Conservation (phyloP, 768 basidiomycete genomes). For the Mrakia gelida region DNA sequence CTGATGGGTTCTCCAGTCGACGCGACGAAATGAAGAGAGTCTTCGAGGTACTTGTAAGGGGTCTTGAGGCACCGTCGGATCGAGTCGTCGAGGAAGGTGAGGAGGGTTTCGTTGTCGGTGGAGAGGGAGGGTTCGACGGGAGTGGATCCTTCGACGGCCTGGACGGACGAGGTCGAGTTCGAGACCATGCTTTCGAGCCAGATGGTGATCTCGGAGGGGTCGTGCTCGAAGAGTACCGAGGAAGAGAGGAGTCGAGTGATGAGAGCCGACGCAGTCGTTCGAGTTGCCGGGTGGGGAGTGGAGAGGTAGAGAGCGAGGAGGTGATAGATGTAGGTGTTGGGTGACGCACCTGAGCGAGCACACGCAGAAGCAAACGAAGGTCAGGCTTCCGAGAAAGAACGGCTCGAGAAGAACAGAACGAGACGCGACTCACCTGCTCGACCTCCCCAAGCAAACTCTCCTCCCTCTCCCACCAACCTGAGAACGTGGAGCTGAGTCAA, state of each 20-base stretch:
- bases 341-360: slow-evolving; percentile 33
- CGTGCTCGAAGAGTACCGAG: slow-evolving; percentile 75
- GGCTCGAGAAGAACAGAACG: background rate
- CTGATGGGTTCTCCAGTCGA: slow-evolving; percentile 28
- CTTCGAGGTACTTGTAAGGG: slow-evolving; percentile 81
- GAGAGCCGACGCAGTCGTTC: slow-evolving; percentile 53
- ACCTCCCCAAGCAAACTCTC: slow-evolving; percentile 71
- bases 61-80: slow-evolving; percentile 73
- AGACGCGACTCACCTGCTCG: slow-evolving; percentile 57
- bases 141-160: slow-evolving; percentile 52
- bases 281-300: slow-evolving; percentile 54
- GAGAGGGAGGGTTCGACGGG: slow-evolving; percentile 44
- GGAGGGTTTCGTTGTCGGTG: slow-evolving; percentile 57
- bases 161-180: slow-evolving; percentile 53
- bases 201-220: slow-evolving; percentile 61
- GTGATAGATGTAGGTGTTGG: slow-evolving; percentile 65
- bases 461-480: slow-evolving; percentile 65
- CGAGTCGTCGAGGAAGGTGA: slow-evolving; percentile 77
- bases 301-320: slow-evolving; percentile 62
- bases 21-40: slow-evolving; percentile 38
- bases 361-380: background rate
- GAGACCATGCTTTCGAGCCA: slow-evolving; percentile 58
- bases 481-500: slow-evolving; percentile 73
- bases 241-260: slow-evolving; percentile 62
- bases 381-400: background rate